Evolutionary conservation across 306 rosid genomes (phyloP).

Genomic region (Sophora flavescens): DNA sequence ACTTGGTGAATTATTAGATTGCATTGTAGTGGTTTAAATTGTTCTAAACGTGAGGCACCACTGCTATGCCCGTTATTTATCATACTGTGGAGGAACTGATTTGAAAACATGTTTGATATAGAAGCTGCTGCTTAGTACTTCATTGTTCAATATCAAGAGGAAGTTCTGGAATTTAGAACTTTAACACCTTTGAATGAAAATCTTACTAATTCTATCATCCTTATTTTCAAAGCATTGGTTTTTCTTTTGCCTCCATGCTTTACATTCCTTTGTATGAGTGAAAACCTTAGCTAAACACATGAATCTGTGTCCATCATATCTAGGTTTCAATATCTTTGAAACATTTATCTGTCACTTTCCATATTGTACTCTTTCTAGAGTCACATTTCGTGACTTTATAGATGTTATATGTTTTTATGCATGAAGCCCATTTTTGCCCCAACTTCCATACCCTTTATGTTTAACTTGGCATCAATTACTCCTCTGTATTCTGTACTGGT

Average conservation of each 20-base stretch:
- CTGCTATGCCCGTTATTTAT: neutral
- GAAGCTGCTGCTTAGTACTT: neutral
- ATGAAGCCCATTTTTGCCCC: neutral
- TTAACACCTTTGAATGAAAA: neutral
- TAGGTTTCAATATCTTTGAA: neutral
- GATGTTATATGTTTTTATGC: neutral
- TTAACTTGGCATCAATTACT: neutral
- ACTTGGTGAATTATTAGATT: neutral
- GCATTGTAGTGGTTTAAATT: slow-evolving; percentile 23
- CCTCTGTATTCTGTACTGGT: neutral
- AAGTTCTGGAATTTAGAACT: neutral
- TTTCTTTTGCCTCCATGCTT: neutral
- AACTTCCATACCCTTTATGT: neutral
- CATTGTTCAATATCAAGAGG: neutral
- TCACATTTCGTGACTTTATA: neutral
- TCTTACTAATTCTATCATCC: neutral
- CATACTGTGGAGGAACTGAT: neutral
- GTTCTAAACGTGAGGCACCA: neutral
- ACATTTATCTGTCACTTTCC: neutral
- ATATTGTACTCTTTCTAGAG: neutral
- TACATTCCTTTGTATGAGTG: neutral
- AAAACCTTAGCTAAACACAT: neutral
- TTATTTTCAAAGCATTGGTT: neutral
- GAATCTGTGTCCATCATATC: neutral
- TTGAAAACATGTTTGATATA: neutral